Evolutionary conservation across 2,329 filamentous ascomycete genomes (phyloP), one percentile per base, ranked within the genome.

Genomic region (Penicillium crustosum): DNA sequence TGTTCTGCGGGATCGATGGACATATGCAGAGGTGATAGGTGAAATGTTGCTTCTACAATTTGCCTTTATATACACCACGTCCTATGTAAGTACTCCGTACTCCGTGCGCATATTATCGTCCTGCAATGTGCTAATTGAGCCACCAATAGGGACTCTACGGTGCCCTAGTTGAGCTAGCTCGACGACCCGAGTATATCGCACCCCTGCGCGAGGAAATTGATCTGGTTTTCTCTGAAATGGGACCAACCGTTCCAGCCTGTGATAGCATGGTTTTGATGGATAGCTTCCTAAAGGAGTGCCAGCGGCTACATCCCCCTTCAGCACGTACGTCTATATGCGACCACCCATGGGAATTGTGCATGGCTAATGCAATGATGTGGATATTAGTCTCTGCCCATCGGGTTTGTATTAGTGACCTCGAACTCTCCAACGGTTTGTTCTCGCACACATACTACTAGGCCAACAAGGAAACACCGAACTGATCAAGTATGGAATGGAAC

Each of bases 221-320:
- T 36, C 12, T 25, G 6, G 39, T 52, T 13, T 15, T 64, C 6
- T 39, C 53, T 10, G 33, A 57, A 39, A 29, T 38, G 38, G 64
- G 58, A n/a, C 36, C 53, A 10, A 62, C 53, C 10, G 55, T 61
- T 7, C n/a, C 49, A 8, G 58, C 54, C 17, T 66, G 64, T 41
- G 52, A 66, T 52, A 45, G 25, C 38, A 65, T 66, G 64, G 52
- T 59, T 17, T 19, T 60, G 44, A 43, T 61, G 42, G 63, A 66
- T 23, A 64, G 61, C 48, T 65, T 65, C 48, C 31, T 65, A n/a
- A 66, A 66, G 44, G 64, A 66, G 50, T 66, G 61, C 42, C 63
- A 62, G 52, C 64, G 63, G 9, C 39, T 66, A 48, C 61, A 65
- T 45, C 64, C 63, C 6, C 64, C 64, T 52, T 58, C 64, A 53